Evolutionary conservation across 768 basidiomycete species (phyloP).

Genomic region (Tephrocybe sp.): DNA sequence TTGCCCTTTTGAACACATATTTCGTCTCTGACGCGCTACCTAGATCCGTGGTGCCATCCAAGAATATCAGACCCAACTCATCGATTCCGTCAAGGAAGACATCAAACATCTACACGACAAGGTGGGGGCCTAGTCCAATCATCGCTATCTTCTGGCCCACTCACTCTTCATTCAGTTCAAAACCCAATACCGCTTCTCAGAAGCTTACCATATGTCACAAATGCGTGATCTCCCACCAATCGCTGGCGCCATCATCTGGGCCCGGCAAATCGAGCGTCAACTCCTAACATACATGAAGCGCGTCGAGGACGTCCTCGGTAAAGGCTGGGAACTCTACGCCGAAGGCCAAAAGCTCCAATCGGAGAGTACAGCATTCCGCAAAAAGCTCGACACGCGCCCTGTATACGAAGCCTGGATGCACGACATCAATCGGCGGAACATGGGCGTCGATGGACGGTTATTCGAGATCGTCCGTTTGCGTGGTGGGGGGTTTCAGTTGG

Average conservation of each 20-base stretch:
- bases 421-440: conserved; percentile 91
- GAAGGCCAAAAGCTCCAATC: conserved; percentile 97
- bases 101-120: conserved; percentile 95
- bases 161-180: conserved; percentile 62
- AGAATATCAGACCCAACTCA: conserved; percentile 98
- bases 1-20: background rate
- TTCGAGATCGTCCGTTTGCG: conserved; percentile 85
- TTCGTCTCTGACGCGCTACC: background rate
- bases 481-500: conserved; percentile 79
- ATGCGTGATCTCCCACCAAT: conserved; percentile 99
- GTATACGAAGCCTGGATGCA: conserved; percentile 96
- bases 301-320: conserved; percentile 96
- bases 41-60: conserved; percentile 97
- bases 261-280: conserved; percentile 97
- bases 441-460: conserved; percentile 87
- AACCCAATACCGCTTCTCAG: conserved; percentile 91
- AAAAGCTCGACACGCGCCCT: conserved; percentile 92
- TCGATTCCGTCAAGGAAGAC: conserved; percentile 98
- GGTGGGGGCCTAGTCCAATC: conserved; percentile 35
- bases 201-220: conserved; percentile 97
- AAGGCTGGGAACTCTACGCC: conserved; percentile 99
- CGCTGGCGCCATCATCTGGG: conserved; percentile 98
- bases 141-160: background rate
- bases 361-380: conserved; percentile 87
- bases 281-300: conserved; percentile 97